Evolutionary conservation across 106 monocot species (phyloP), one percentile per base, ranked within the genome.

Genomic region (Allium fistulosum): DNA sequence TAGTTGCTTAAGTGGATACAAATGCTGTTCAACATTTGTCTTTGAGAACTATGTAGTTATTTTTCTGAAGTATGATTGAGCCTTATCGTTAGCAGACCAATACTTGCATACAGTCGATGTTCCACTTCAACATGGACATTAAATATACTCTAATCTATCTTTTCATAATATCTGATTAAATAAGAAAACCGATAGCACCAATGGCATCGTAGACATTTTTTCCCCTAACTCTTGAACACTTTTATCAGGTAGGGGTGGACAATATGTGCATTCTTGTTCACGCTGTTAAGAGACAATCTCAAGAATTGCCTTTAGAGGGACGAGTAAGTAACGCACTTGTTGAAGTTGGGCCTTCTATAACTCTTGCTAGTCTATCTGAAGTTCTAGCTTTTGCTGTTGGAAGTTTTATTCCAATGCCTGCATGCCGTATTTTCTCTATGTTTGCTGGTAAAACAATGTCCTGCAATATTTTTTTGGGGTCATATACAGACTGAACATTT

Each of bases 241-340:
- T 61, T 46, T 74, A 26, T 62, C 65, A 99, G 97, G 97, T 99
- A 53, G 97, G 97, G 58, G 97, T 99, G 59, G 97, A 99, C 58
- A 99, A 99, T 71, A 99, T 99, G 97, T 93, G 92, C 69, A 99
- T 99, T 57, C 85, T 99, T 73, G 97, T 99, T 27, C 86, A 93
- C 81, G 88, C 92, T 58, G 87, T 99, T 51, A 99, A 99, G 71
- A 92, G 92, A 18, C 89, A 99, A 69, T 58, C 82, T 48, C 55
- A 48, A 8, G 79, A 81, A 4, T 74, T 79, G 59, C 66, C 79
- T 66, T 81, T 99, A 66, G 92, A 93, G 74, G 77, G 58, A n/a
- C 49, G 79, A 65, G 79, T 99, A 68, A 81, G 92, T 66, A 84
- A 81, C 72, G 97, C 97, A 59, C 80, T 99, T 53, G 89, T 76